These are phyloP conservation scores for Antitrichia curtipendula DNA, from an alignment of 225 moss, liverwort and hornwort species.

Conservation along the genomic window DNA sequence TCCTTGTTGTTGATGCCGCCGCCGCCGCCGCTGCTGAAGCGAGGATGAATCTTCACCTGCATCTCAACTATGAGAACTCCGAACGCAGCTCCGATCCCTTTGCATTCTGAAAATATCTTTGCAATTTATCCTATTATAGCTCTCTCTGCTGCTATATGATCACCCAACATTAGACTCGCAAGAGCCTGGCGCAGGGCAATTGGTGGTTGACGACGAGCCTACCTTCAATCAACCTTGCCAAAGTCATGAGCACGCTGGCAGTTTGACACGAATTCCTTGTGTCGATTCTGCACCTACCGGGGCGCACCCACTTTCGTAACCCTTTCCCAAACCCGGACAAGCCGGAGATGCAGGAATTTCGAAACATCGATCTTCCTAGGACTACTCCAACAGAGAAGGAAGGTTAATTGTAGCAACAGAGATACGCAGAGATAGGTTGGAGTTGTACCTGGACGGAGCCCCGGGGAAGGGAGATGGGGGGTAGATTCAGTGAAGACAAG, in stretches of 20 bases:
- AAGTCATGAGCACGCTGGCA: conserved; percentile 6
- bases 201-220: conserved; percentile 12
- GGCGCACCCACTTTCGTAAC: neutral
- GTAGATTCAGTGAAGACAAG: neutral
- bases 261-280: conserved; percentile 10
- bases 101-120: neutral
- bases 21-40: neutral
- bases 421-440: neutral
- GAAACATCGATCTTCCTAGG: neutral
- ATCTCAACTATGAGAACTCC: neutral
- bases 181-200: neutral
- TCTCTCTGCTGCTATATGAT: neutral
- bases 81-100: neutral
- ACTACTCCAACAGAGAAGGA: neutral
- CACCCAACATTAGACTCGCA: neutral
- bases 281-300: conserved; percentile 13
- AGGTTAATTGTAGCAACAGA: neutral
- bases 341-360: neutral
- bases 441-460: neutral
- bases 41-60: conserved; percentile 14
- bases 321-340: neutral
- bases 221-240: conserved; percentile 21
- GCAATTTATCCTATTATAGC: neutral
- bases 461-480: neutral
- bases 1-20: conserved; percentile 7